These are phyloP conservation scores for Sordaria brevicollis DNA, from an alignment of 495 filamentous ascomycete species.

Conservation along the genomic window DNA sequence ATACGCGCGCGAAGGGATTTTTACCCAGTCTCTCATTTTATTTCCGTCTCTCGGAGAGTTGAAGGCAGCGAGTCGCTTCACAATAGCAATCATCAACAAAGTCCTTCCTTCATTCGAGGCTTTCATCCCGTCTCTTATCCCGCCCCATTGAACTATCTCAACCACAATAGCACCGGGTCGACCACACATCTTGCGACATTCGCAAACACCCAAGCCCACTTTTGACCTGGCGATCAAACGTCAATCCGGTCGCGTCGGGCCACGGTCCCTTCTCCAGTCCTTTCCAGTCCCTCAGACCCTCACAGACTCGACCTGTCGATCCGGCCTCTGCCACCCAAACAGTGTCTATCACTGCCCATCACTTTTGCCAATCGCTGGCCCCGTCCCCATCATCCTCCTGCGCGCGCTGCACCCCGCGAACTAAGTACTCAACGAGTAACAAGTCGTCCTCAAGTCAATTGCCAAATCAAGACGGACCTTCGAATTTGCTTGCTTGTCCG, in stretches of 20 bases:
- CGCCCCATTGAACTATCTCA: not conserved
- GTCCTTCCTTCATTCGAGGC: not conserved
- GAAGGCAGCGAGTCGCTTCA: not conserved
- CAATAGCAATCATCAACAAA: not conserved
- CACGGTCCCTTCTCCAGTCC: not conserved
- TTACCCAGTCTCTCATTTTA: not conserved
- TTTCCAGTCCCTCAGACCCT: not conserved
- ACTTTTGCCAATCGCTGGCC: not conserved
- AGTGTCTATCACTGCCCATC: not conserved
- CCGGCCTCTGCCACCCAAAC: not conserved
- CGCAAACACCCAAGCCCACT: not conserved
- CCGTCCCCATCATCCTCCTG: not conserved
- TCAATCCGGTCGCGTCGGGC: not conserved
- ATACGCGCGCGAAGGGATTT: not conserved
- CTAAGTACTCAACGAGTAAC: not conserved
- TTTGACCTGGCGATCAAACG: not conserved
- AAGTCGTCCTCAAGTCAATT: not conserved
- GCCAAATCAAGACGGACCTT: not conserved
- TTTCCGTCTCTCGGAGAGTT: not conserved
- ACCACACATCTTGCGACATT: not conserved
- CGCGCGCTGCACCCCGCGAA: not conserved
- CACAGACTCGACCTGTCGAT: not conserved
- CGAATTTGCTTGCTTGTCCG: not conserved
- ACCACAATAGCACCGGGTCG: not conserved
- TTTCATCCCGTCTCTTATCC: not conserved